Percentiles rank a stretch among this genome's conserved stretches.
Evolutionary conservation across 192 early-diverging fungal species (phyloP).

Genomic region (Coemansia sp.): DNA sequence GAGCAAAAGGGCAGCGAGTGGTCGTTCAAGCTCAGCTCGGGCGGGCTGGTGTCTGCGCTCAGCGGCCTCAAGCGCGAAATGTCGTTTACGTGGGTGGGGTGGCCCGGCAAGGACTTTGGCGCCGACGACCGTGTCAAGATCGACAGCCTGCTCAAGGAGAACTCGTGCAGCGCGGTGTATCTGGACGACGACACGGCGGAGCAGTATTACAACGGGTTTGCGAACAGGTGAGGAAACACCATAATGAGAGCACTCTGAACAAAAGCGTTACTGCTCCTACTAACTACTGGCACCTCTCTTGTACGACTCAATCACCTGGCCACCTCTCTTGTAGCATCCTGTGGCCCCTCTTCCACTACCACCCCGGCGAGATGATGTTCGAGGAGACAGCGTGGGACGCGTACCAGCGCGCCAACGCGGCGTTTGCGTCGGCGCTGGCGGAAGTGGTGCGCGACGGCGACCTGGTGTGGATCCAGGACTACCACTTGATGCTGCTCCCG

Average conservation of each 20-base stretch:
- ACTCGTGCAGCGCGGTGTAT: slow-evolving; percentile 94
- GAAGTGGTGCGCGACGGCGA: slow-evolving; percentile 88
- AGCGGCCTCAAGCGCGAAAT: slow-evolving; percentile 94
- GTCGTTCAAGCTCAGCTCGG: slow-evolving; percentile 86
- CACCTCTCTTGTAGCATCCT: no score
- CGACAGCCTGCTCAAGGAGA: slow-evolving; percentile 70
- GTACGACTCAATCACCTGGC: no score
- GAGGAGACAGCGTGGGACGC: slow-evolving; percentile 94
- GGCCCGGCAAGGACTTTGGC: slow-evolving; percentile 92
- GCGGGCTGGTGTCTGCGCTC: slow-evolving; percentile 95
- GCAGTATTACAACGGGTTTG: slow-evolving; percentile 98
- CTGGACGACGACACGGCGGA: slow-evolving; percentile 92
- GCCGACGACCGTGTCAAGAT: slow-evolving; percentile 76
- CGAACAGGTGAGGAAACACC: slow-evolving; percentile 68
- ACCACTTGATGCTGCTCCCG: slow-evolving; percentile 98
- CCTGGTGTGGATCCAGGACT: slow-evolving; percentile 93
- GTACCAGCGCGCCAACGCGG: slow-evolving; percentile 88
- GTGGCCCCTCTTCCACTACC: slow-evolving; percentile 99
- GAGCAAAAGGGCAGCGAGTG: slow-evolving; percentile 52
- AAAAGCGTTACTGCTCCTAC: no score
- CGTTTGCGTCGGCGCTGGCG: slow-evolving; percentile 93
- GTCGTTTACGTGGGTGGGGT: slow-evolving; percentile 99
- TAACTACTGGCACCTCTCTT: no score
- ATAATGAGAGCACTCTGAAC: no score
- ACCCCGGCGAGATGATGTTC: slow-evolving; percentile 98